Conservation (phyloP, 2,329 filamentous ascomycete genomes). For the Epicoccum sorghinum region DNA sequence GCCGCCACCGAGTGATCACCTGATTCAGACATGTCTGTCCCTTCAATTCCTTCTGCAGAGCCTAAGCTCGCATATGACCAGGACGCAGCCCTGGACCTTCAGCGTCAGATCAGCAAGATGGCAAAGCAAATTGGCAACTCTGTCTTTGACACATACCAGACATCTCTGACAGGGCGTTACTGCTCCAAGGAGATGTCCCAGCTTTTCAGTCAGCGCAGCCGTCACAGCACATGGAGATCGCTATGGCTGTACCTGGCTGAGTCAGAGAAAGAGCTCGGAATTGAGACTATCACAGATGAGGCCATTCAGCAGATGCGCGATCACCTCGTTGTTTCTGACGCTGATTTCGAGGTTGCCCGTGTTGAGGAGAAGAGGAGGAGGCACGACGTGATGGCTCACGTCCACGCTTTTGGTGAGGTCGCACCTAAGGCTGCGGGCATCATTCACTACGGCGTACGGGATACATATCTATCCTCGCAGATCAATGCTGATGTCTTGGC, state of each 20-base stretch:
- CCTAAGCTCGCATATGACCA: constrained; percentile 25
- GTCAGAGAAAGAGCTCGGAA: constrained; percentile 78
- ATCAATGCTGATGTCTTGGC: constrained; percentile 67
- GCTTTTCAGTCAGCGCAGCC: constrained; percentile 78
- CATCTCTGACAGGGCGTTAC: constrained; percentile 61
- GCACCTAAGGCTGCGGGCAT: constrained; percentile 81
- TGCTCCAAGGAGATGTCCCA: constrained; percentile 63
- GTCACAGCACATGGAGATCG: constrained; percentile 80
- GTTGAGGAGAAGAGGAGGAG: constrained; percentile 61
- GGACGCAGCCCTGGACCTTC: constrained; percentile 29
- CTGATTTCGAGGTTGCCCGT: constrained; percentile 55
- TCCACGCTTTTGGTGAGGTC: constrained; percentile 74
- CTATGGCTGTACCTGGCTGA: constrained; percentile 88
- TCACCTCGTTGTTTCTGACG: constrained; percentile 53
- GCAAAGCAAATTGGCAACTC: constrained; percentile 27
- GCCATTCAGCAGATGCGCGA: constrained; percentile 56
- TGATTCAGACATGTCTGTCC: constrained; percentile 6
- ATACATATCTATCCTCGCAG: constrained; percentile 45
- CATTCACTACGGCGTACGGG: constrained; percentile 71
- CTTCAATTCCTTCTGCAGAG: constrained; percentile 11
- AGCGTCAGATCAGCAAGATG: constrained; percentile 30
- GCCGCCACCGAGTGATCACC: constrained; percentile 2
- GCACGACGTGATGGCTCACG: constrained; percentile 71
- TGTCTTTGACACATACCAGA: constrained; percentile 36
- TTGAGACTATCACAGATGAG: constrained; percentile 72